A percentile compares a stretch with the other conserved stretches of the same genome.
These are phyloP conservation scores for Pleurotus giganteus DNA, from an alignment of 768 basidiomycete genomes.

Conservation along the genomic window DNA sequence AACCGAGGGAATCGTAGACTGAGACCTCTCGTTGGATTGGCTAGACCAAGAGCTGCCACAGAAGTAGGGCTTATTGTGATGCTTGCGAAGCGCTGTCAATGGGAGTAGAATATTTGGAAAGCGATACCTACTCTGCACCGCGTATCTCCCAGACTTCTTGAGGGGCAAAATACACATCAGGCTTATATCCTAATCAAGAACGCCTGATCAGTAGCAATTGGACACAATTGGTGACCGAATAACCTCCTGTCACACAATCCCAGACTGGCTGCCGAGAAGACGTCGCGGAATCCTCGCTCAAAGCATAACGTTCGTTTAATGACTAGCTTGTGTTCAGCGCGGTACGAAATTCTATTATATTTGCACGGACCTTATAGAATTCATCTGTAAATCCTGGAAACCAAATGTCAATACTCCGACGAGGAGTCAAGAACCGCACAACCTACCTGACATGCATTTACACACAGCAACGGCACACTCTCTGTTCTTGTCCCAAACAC, in stretches of 20 bases:
- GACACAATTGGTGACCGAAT: conserved; percentile 12
- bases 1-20: conserved; percentile 90
- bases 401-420: conserved; percentile 3
- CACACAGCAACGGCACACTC: conserved; percentile 75
- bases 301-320: conserved; percentile 63
- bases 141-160: conserved; percentile 88
- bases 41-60: conserved; percentile 65
- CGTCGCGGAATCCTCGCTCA: conserved; percentile 43
- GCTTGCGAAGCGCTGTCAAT: conserved; percentile 31
- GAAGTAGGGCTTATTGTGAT: conserved; percentile 87
- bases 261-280: conserved; percentile 53
- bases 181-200: conserved; percentile 48
- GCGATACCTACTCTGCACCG: conserved; percentile 57
- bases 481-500: conserved; percentile 62
- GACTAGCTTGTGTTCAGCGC: conserved; percentile 35
- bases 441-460: conserved; percentile 85
- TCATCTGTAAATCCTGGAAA: conserved; percentile 74
- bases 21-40: conserved; percentile 57
- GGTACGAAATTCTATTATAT: background rate
- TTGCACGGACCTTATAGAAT: conserved; percentile 66
- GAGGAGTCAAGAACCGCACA: background rate
- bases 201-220: conserved; percentile 1
- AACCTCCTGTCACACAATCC: conserved; percentile 68
- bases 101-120: conserved; percentile 1
- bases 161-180: conserved; percentile 70